These are phyloP conservation scores for Solanum appendiculatum DNA, from an alignment of 257 asterid genomes.

Conservation along the genomic window DNA sequence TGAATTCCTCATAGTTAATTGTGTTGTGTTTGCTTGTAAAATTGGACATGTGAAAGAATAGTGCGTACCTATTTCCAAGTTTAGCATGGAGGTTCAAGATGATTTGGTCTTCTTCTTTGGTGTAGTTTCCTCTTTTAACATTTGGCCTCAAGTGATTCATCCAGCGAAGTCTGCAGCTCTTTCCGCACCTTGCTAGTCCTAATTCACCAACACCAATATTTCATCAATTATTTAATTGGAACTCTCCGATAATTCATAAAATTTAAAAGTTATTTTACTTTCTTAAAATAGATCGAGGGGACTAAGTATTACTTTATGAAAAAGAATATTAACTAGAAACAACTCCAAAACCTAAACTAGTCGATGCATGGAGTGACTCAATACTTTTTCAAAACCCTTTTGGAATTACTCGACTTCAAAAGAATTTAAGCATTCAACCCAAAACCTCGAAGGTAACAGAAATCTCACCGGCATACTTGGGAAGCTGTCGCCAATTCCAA, in stretches of 20 bases:
- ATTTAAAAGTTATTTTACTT: too few species aligned
- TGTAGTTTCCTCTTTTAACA: constrained; percentile 4
- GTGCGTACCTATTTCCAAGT: constrained; percentile 4
- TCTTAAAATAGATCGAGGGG: too few species aligned
- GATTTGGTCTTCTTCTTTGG: not conserved
- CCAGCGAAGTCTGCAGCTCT: constrained; percentile 13
- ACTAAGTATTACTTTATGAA: too few species aligned
- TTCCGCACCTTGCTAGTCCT: constrained; percentile 10
- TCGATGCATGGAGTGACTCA: not conserved
- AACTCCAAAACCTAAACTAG: too few species aligned
- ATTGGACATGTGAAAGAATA: not conserved
- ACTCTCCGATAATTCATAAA: too few species aligned
- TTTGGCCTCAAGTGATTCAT: constrained; percentile 6
- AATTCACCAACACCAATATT: not conserved
- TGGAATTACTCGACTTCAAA: rapidly evolving
- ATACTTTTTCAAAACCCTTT: not conserved
- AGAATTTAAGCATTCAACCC: not conserved
- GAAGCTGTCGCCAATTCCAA: constrained; percentile 10
- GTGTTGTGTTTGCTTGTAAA: not conserved
- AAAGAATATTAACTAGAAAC: too few species aligned
- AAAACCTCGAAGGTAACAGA: not conserved
- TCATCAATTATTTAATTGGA: not conserved
- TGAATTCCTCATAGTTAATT: not conserved
- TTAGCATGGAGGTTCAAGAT: not conserved
- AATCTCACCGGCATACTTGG: constrained; percentile 1